Base-by-base conservation (phyloP, 257 asterid genomes). In the Solanum paucissectum region DNA sequence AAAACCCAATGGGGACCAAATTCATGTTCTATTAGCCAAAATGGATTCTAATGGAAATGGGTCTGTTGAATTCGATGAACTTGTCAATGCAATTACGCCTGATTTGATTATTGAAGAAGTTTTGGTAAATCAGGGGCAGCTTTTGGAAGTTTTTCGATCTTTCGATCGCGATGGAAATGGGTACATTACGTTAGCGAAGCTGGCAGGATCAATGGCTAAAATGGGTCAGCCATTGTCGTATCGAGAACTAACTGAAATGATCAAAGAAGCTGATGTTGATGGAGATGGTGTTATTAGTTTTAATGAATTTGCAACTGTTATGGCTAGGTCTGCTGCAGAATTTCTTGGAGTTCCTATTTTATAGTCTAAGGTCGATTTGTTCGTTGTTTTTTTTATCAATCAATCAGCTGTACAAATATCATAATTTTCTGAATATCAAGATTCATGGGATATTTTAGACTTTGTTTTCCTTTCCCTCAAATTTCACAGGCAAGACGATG, bases 211-310 rank as follows among this genome's bases (percentile, higher is more conserved):
- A 87, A 96, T 96, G 99, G 97, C 98, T 1, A 96, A 94, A 90
- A 94, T 96, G 96, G 98, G 99, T 1, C 97, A 94, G 89, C 95
- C 99, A 12, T 90, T 95, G 68, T 93, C 99, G 52, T 95, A 94
- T 86, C 90, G 93, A 2, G 99, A 96, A 93, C 93, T 96, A 2
- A 93, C 92, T 79, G 95, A 96, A 87, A 96, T 94, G 98, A 93
- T 96, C 89, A 87, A 44, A 55, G 98, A 96, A 62, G 99, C 98
- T 34, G 99, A 96, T 87, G 89, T 94, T 10, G 94, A 94, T 89
- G 99, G 98, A 38, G 98, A 96, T 90, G 99, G 99, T 60, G 97
- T 92, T 29, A 92, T 96, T 87, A 95, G 94, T 68, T 94, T 95
- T 83, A 86, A 84, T 74, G 98, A 96, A 44, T 96, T 96, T 64